Evolutionary conservation across 129 eudicot genomes (phyloP).

Genomic region (Arctium minus): DNA sequence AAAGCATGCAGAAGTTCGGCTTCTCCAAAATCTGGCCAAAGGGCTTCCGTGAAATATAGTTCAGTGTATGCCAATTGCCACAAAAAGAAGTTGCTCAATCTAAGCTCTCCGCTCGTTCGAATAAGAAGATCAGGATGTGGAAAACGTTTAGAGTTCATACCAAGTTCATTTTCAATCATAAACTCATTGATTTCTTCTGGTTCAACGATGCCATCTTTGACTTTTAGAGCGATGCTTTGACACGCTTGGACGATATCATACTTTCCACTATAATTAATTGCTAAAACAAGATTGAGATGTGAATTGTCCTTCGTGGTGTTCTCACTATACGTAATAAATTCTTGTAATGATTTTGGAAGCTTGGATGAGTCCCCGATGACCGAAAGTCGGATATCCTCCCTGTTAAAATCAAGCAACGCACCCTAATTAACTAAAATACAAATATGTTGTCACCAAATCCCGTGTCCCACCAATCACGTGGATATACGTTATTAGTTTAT

Average conservation of each 20-base stretch:
- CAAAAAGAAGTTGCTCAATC: constrained; percentile 66
- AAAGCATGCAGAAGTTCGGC: constrained; percentile 55
- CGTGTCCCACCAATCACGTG: not conserved
- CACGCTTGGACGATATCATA: constrained; percentile 64
- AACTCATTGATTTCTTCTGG: constrained; percentile 47
- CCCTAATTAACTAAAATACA: not conserved
- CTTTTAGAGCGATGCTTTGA: constrained; percentile 47
- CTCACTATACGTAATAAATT: constrained; percentile 30
- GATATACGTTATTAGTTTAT: no score
- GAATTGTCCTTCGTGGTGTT: constrained; percentile 38
- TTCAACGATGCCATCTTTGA: constrained; percentile 48
- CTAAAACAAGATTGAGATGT: constrained; percentile 52
- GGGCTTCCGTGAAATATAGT: constrained; percentile 43
- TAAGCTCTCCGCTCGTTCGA: constrained; percentile 68
- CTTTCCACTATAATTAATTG: constrained; percentile 59
- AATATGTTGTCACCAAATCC: no score
- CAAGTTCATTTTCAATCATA: constrained; percentile 47
- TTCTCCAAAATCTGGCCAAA: constrained; percentile 81
- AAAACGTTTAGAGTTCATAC: constrained; percentile 37
- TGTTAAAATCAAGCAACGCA: constrained; percentile 11
- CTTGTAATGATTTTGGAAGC: constrained; percentile 42
- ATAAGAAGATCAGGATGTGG: constrained; percentile 69
- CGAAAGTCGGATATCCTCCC: constrained; percentile 50
- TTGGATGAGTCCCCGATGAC: constrained; percentile 51
- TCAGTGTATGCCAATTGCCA: constrained; percentile 83